A percentile compares a stretch with the other conserved stretches of the same genome.
phyloP scores from a whole-genome alignment of 768 basidiomycete species.

The Wakefieldia striispora region DNA sequence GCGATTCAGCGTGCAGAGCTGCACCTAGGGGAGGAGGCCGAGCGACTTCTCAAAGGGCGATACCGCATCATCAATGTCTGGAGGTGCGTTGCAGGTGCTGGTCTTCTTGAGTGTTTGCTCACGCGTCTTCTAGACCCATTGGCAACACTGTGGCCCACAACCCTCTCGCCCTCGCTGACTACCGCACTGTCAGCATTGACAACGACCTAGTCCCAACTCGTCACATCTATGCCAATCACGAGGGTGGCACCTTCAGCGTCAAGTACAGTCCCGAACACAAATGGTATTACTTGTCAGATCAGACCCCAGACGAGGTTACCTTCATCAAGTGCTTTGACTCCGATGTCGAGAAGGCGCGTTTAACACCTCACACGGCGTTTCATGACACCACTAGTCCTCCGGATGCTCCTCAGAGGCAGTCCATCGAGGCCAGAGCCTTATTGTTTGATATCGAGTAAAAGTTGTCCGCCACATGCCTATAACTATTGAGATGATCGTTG shows the following conservation, averaged over 20 bases:
- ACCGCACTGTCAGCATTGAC: constrained; percentile 33
- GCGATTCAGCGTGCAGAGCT: constrained; percentile 32
- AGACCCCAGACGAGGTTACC: constrained; percentile 38
- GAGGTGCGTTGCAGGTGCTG: constrained; percentile 20
- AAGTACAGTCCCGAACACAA: constrained; percentile 33
- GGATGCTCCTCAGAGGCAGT: constrained; percentile 37
- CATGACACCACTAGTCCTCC: constrained; percentile 30
- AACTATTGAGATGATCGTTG: background rate
- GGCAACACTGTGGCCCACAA: too few species aligned
- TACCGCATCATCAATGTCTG: constrained; percentile 45
- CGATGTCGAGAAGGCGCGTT: constrained; percentile 31
- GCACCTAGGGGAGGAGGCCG: constrained; percentile 38
- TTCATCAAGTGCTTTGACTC: constrained; percentile 46
- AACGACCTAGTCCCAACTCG: constrained; percentile 29
- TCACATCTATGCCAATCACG: constrained; percentile 4
- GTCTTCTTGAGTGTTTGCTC: too few species aligned
- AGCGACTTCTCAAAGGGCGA: constrained; percentile 37
- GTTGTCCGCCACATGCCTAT: background rate
- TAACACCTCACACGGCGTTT: constrained; percentile 42
- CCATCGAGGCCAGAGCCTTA: constrained; percentile 35
- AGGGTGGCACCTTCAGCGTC: constrained; percentile 33
- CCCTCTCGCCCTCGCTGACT: constrained; percentile 27
- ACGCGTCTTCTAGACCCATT: too few species aligned
- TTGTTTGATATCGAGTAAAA: too few species aligned
- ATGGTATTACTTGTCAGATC: constrained; percentile 39